These are phyloP conservation scores for Inga laurina DNA, from an alignment of 306 rosid genomes.

Conservation along the genomic window DNA sequence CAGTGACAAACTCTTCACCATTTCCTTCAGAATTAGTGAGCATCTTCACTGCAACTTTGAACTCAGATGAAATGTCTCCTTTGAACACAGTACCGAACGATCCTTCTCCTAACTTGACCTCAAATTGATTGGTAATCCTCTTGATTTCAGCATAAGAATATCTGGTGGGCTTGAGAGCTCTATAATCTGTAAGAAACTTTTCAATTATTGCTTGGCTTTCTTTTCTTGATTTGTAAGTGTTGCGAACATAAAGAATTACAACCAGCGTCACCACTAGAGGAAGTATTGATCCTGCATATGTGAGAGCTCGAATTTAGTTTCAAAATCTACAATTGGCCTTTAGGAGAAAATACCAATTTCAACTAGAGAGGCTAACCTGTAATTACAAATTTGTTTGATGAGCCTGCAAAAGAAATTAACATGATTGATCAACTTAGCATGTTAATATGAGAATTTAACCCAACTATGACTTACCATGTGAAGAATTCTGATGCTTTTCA, in stretches of 20 bases:
- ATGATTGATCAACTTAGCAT: neutral
- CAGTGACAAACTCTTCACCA: neutral
- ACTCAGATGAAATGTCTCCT: neutral
- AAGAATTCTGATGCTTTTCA: neutral
- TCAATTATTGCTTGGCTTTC: neutral
- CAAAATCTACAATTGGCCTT: neutral
- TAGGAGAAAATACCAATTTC: neutral
- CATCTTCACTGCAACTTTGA: neutral
- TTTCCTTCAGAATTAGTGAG: neutral
- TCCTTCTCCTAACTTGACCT: neutral
- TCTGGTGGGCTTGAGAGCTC: neutral
- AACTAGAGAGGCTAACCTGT: neutral
- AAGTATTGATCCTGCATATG: neutral
- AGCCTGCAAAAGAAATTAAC: neutral
- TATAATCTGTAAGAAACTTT: neutral
- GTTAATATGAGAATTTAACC: too few species aligned
- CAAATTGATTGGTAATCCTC: neutral
- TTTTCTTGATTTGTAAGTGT: neutral
- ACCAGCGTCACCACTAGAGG: neutral
- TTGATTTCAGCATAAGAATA: neutral
- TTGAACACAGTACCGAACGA: neutral
- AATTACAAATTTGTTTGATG: neutral
- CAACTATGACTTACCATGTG: too few species aligned
- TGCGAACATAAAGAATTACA: neutral
- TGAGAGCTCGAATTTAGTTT: neutral